Conservation (phyloP, 352 stramenopile genomes). For the Phytopythium ostracodes region DNA sequence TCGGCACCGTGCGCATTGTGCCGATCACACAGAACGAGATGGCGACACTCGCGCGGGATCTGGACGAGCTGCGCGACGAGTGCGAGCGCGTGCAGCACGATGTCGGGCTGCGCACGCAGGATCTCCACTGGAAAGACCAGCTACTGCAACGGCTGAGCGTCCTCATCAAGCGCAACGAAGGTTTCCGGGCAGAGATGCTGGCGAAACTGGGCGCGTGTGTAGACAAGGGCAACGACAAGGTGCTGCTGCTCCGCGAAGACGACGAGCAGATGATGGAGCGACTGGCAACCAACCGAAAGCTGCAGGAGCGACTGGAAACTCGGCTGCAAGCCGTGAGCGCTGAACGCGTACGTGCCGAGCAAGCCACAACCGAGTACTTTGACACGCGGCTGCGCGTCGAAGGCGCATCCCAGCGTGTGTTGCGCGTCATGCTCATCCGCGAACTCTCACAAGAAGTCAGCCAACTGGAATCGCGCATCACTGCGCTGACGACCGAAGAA, state of each 20-base stretch:
- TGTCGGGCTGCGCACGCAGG: constrained; percentile 25
- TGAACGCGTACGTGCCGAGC: constrained; percentile 30
- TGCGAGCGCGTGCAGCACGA: constrained; percentile 39
- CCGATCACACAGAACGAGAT: constrained; percentile 43
- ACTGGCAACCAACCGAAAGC: constrained; percentile 17
- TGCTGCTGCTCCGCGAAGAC: constrained; percentile 55
- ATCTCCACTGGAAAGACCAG: constrained; percentile 60
- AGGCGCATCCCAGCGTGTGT: constrained; percentile 46
- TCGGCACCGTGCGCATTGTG: constrained; percentile 68
- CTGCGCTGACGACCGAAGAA: constrained; percentile 24
- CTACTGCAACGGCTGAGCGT: constrained; percentile 62
- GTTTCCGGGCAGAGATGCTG: constrained; percentile 43
- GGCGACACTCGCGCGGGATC: constrained; percentile 29
- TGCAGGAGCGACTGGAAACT: constrained; percentile 24
- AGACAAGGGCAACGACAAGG: constrained; percentile 52
- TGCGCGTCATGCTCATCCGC: constrained; percentile 35
- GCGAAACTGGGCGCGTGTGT: constrained; percentile 26
- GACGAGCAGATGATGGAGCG: constrained; percentile 46
- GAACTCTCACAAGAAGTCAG: constrained; percentile 32
- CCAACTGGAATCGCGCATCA: constrained; percentile 17
- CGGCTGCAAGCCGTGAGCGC: constrained; percentile 27
- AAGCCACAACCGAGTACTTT: constrained; percentile 44
- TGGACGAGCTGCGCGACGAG: constrained; percentile 43
- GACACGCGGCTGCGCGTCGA: constrained; percentile 54
- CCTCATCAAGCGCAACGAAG: constrained; percentile 67